Percentiles rank a stretch among this genome's conserved stretches.
phyloP scores from a whole-genome alignment of 2,329 filamentous ascomycete genomes.

The Xylariaceae sp. region DNA sequence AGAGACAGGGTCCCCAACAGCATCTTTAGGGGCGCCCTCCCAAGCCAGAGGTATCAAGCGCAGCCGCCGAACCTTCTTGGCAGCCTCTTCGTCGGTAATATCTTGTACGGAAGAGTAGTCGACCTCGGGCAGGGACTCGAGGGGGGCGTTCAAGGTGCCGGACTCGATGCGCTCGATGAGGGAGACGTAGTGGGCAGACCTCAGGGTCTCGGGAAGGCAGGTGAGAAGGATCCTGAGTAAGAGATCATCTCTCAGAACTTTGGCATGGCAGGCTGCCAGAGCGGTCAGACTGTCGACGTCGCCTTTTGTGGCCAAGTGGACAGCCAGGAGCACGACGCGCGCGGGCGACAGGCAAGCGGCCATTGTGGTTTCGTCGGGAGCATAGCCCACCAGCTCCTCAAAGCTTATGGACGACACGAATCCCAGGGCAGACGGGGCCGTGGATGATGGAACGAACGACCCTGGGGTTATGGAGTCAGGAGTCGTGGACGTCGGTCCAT shows the following conservation, averaged over 20 bases:
- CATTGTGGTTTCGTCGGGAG: too few species aligned
- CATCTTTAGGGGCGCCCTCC: conserved; percentile 37
- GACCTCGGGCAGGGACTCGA: conserved; percentile 33
- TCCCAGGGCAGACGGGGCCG: too few species aligned
- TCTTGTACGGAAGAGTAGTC: conserved; percentile 49
- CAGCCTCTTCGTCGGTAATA: conserved; percentile 55
- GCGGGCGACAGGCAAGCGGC: conserved; percentile 48
- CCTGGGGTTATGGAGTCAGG: too few species aligned
- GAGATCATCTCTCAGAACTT: conserved; percentile 55
- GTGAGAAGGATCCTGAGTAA: conserved; percentile 67
- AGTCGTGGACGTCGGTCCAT: too few species aligned
- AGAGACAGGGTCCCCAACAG: conserved; percentile 47
- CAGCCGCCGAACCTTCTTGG: conserved; percentile 56
- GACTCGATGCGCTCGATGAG: conserved; percentile 52
- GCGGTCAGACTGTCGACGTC: conserved; percentile 56
- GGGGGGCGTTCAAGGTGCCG: conserved; percentile 33
- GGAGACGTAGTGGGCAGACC: conserved; percentile 53
- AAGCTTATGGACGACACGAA: too few species aligned
- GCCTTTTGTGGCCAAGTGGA: conserved; percentile 58
- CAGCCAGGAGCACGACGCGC: conserved; percentile 66
- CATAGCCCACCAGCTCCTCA: too few species aligned
- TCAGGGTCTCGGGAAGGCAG: conserved; percentile 65
- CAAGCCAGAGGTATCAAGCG: conserved; percentile 51
- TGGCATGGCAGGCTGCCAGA: conserved; percentile 48
- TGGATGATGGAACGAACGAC: too few species aligned